Evolutionary conservation across 768 basidiomycete genomes (phyloP).

Genomic region (Antrodiella citrinella): DNA sequence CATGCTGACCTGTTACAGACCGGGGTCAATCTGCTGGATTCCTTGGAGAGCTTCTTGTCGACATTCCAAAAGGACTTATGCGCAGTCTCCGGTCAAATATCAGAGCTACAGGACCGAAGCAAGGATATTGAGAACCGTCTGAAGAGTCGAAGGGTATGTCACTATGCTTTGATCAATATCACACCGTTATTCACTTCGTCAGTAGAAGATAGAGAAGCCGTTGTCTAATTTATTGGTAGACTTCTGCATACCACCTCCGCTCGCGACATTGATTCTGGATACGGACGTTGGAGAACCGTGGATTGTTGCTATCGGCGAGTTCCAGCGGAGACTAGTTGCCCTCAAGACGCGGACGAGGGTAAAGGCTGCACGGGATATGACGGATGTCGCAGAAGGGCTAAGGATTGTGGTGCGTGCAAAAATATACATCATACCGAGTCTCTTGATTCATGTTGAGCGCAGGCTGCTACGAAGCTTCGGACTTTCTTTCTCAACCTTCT

Average conservation of each 20-base stretch:
- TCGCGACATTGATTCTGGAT: slow-evolving; percentile 75
- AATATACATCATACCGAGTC: too few relatives aligned
- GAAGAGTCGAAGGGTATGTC: slow-evolving; percentile 71
- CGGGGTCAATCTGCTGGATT: slow-evolving; percentile 77
- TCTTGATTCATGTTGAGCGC: not conserved
- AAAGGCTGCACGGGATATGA: slow-evolving; percentile 78
- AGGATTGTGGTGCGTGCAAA: slow-evolving; percentile 76
- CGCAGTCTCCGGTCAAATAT: slow-evolving; percentile 92
- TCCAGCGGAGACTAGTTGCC: slow-evolving; percentile 66
- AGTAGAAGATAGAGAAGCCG: slow-evolving; percentile 82
- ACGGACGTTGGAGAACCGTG: slow-evolving; percentile 83
- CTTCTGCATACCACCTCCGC: slow-evolving; percentile 73
- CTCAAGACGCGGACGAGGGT: slow-evolving; percentile 72
- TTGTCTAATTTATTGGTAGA: slow-evolving; percentile 74
- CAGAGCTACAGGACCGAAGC: slow-evolving; percentile 85
- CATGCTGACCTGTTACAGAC: slow-evolving; percentile 42
- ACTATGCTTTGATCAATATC: slow-evolving; percentile 4
- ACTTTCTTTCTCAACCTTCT: slow-evolving; percentile 79
- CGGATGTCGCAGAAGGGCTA: slow-evolving; percentile 78
- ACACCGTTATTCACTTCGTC: slow-evolving; percentile 1
- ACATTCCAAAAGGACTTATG: slow-evolving; percentile 94
- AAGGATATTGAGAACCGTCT: slow-evolving; percentile 85
- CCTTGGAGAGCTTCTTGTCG: slow-evolving; percentile 84
- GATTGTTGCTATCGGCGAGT: slow-evolving; percentile 73
- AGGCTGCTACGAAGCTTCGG: slow-evolving; percentile 89